phyloP scores from a whole-genome alignment of 2,329 filamentous ascomycete species.

The Curvularia lunata region DNA sequence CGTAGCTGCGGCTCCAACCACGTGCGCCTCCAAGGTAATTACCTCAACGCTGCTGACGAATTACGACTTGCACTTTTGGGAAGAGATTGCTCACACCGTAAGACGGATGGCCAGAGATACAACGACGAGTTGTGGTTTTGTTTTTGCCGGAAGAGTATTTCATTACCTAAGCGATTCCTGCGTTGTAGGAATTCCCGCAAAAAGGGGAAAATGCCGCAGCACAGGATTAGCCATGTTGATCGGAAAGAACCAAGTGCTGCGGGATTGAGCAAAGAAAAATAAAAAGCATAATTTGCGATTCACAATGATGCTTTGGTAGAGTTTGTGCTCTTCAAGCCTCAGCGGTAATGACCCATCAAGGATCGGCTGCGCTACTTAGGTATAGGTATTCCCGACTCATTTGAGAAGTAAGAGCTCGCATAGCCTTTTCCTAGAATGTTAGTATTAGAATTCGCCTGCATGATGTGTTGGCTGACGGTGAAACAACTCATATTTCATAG shows the following conservation, averaged over 20 bases:
- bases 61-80: background rate
- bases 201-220: conserved; percentile 5
- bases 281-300: background rate
- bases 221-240: background rate
- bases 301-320: background rate
- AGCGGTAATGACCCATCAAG: background rate
- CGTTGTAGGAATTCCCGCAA: background rate
- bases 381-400: too few relatives aligned
- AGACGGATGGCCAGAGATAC: background rate
- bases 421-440: background rate
- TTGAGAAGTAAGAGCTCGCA: too few relatives aligned
- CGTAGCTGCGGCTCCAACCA: background rate
- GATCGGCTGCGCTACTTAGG: background rate
- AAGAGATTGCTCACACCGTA: background rate
- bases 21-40: background rate
- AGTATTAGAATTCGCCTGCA: background rate
- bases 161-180: conserved; percentile 3
- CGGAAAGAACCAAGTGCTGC: background rate
- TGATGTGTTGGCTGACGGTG: background rate
- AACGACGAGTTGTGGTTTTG: background rate
- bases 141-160: background rate
- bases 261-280: background rate
- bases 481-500: background rate
- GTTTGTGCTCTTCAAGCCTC: background rate
- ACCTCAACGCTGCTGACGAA: background rate